Evolutionary conservation across 805 yeast genomes (phyloP).

Genomic region (Metschnikowia picachoensis): DNA sequence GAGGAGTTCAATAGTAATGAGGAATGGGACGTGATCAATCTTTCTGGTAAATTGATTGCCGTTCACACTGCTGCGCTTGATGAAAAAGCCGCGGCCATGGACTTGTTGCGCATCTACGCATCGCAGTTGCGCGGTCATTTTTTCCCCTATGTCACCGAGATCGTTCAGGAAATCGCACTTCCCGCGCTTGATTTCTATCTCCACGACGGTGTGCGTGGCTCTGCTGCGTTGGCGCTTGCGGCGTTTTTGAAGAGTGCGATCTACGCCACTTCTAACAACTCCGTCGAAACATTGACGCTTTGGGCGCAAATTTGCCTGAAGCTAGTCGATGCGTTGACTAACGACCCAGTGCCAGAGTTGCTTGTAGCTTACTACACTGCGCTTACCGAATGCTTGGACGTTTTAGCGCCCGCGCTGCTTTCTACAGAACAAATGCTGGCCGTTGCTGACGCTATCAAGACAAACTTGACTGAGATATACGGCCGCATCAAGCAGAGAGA

Average conservation of each 20-base stretch:
- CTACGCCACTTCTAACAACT: conserved; percentile 50
- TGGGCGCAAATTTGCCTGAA: conserved; percentile 72
- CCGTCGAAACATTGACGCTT: conserved; percentile 58
- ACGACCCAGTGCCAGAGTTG: conserved; percentile 82
- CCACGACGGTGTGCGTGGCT: conserved; percentile 90
- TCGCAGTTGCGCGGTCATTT: conserved; percentile 78
- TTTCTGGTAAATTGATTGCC: conserved; percentile 90
- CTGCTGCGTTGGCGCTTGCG: conserved; percentile 85
- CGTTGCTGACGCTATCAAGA: conserved; percentile 56
- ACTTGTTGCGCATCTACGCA: conserved; percentile 79
- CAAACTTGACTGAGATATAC: conserved; percentile 62
- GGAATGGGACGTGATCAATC: conserved; percentile 92
- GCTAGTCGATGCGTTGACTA: conserved; percentile 60
- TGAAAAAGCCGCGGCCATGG: conserved; percentile 91
- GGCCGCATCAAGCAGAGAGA: conserved; percentile 72
- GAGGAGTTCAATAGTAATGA: conserved; percentile 79
- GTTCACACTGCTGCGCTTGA: conserved; percentile 93
- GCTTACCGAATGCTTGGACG: conserved; percentile 58
- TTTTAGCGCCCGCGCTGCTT: conserved; percentile 63
- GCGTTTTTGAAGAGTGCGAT: conserved; percentile 63
- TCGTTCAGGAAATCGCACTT: conserved; percentile 71
- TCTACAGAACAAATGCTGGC: conserved; percentile 50
- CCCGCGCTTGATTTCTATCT: conserved; percentile 89
- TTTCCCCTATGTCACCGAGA: conserved; percentile 75
- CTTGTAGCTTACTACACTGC: conserved; percentile 74